Evolutionary conservation across 805 yeast species (phyloP), one percentile per base, ranked within the genome.

Genomic region (Grigorovia yakushimaensis): DNA sequence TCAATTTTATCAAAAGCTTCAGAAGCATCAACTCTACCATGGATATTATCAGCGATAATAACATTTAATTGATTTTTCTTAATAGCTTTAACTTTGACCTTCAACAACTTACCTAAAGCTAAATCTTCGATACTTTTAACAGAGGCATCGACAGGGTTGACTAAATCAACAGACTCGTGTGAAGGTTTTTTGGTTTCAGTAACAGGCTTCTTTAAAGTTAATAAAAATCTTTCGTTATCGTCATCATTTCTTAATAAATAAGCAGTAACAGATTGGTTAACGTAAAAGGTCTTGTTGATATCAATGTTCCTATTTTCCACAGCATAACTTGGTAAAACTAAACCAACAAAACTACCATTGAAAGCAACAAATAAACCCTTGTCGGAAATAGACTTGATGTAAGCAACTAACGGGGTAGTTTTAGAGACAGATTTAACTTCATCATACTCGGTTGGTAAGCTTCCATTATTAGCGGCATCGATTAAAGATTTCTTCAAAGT

Each of bases 311-410:
- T 73, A 44, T 73, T 72, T 33, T 75, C 76, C 5, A 79, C 71
- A 20, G 84, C 84, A 55, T 82, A 79, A 59, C 82, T 79, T 47
- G 89, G 84, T 51, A 86, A 74, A 4, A 88, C 84, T 53, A 91
- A 73, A 45, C 97, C 98, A 30, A 87, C 85, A 52, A 91, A 76
- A 46, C 76, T 77, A 52, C 84, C 83, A 48, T 82, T 87, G 65
- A 91, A 91, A 0, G 82, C 77, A 49, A 91, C 84, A 61, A 91
- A 91, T 11, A 88, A 71, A 53, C 98, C 98, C 60, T 74, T 74
- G 41, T 73, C 74, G n/a, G 94, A 85, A 18, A 83, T 78, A 18
- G 88, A 81, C 54, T 79, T 83, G 38, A 91, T 78, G 61, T 73
- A 89, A 40, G 98, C 98, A 48, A 77, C 74, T 45, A 86, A 65